These are phyloP conservation scores for Luffa acutangula DNA, from an alignment of 306 rosid species.

Conservation along the genomic window DNA sequence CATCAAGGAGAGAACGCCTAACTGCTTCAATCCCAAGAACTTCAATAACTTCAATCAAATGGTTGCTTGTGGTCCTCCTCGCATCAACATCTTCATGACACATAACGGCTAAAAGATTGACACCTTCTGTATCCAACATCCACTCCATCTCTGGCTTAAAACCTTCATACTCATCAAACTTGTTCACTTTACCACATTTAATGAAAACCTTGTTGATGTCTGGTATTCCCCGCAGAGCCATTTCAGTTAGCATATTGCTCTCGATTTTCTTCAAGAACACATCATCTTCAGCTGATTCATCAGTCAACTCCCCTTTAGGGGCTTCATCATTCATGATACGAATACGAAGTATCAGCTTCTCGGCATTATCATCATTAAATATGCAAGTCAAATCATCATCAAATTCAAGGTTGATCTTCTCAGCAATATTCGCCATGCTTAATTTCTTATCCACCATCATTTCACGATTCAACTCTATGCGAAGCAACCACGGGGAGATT, in stretches of 20 bases:
- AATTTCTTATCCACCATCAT: constrained; percentile 99
- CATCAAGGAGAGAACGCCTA: constrained; percentile 77
- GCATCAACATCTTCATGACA: constrained; percentile 95
- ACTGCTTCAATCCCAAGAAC: constrained; percentile 99
- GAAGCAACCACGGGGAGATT: constrained; percentile 98
- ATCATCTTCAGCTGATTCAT: constrained; percentile 97
- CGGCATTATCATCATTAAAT: constrained; percentile 96
- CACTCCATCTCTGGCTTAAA: constrained; percentile 90
- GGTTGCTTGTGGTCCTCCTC: constrained; percentile 84
- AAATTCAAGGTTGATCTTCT: constrained; percentile 87
- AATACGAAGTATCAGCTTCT: constrained; percentile 84
- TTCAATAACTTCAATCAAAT: constrained; percentile 92
- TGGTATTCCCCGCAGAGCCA: constrained; percentile 93
- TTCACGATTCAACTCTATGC: constrained; percentile 92
- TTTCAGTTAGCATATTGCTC: constrained; percentile 95
- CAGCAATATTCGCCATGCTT: constrained; percentile 99
- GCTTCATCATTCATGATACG: constrained; percentile 98
- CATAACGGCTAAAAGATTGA: constrained; percentile 87
- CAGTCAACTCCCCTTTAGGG: constrained; percentile 80
- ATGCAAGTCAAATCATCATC: constrained; percentile 92
- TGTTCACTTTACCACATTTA: constrained; percentile 67
- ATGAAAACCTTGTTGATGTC: constrained; percentile 93
- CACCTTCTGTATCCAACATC: constrained; percentile 99
- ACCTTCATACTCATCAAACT: constrained; percentile 73
- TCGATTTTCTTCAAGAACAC: constrained; percentile 91